Percentiles rank a stretch among this genome's conserved stretches.
Evolutionary conservation across 1,284 basidiomycete species (phyloP).

Genomic region (Pyrrhoderma noxium): DNA sequence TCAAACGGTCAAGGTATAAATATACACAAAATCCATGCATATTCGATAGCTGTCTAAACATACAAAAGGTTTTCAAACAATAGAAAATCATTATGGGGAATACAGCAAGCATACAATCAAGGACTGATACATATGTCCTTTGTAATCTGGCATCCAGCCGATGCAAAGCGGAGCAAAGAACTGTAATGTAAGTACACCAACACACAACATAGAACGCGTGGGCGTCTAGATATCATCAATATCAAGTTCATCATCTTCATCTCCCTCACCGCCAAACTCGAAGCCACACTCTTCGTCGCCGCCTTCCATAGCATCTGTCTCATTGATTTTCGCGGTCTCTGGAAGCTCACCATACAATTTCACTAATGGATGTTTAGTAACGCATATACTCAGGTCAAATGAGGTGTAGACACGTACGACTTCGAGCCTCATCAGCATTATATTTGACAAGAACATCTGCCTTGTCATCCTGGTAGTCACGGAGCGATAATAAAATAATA

Average conservation of each 20-base stretch:
- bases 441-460: constrained; percentile 99
- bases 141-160: background rate
- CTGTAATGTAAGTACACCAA: background rate
- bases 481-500: constrained; percentile 92
- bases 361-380: constrained; percentile 37
- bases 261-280: constrained; percentile 82
- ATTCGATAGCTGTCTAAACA: constrained; percentile 11
- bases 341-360: constrained; percentile 98
- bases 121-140: background rate
- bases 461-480: constrained; percentile 99
- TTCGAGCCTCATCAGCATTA: constrained; percentile 90
- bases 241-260: constrained; percentile 35
- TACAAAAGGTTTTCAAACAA: constrained; percentile 12
- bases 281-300: constrained; percentile 63
- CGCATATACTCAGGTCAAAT: constrained; percentile 2
- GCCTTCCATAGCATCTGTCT: constrained; percentile 86
- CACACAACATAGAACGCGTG: background rate
- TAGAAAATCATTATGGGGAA: constrained; percentile 3
- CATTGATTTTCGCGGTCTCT: constrained; percentile 98
- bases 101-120: constrained; percentile 12
- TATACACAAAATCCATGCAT: background rate
- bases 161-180: background rate
- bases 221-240: constrained; percentile 67
- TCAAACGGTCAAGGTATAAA: too few species aligned
- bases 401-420: constrained; percentile 40